phyloP scores from a whole-genome alignment of 2,329 filamentous ascomycete genomes.

The Pseudogymnoascus sp. region DNA sequence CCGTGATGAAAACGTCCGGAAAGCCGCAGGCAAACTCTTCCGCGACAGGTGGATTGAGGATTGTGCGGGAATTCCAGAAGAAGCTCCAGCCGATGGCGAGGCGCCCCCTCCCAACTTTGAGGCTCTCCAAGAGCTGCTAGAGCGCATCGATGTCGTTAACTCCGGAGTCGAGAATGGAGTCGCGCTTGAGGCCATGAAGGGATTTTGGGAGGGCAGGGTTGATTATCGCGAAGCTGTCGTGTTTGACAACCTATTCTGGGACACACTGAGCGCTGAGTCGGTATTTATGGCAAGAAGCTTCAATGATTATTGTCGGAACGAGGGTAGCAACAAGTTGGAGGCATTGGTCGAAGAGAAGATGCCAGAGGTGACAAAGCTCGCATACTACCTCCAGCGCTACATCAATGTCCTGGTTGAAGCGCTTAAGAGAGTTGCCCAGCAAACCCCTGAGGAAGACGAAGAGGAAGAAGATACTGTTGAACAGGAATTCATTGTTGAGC shows the following conservation, averaged over 20 bases:
- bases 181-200: conserved; percentile 86
- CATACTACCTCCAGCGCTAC: conserved; percentile 78
- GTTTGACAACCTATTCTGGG: conserved; percentile 72
- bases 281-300: conserved; percentile 87
- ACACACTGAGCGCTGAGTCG: conserved; percentile 73
- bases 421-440: conserved; percentile 47
- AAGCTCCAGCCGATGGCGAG: conserved; percentile 38
- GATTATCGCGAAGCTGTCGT: conserved; percentile 67
- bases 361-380: conserved; percentile 86
- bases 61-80: conserved; percentile 62
- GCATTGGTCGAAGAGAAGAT: conserved; percentile 82
- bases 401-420: conserved; percentile 60
- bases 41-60: conserved; percentile 97
- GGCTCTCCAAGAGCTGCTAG: conserved; percentile 81
- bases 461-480: conserved; percentile 77
- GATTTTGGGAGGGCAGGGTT: conserved; percentile 89
- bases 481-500: conserved; percentile 91
- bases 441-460: conserved; percentile 52
- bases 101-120: conserved; percentile 63
- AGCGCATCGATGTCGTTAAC: conserved; percentile 88
- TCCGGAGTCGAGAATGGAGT: conserved; percentile 85
- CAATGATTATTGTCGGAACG: conserved; percentile 80
- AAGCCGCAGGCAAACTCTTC: conserved; percentile 84
- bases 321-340: conserved; percentile 67
- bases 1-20: conserved; percentile 86